Conservation (phyloP, 1,139 yeast species). For the Diutina neorugosa region DNA sequence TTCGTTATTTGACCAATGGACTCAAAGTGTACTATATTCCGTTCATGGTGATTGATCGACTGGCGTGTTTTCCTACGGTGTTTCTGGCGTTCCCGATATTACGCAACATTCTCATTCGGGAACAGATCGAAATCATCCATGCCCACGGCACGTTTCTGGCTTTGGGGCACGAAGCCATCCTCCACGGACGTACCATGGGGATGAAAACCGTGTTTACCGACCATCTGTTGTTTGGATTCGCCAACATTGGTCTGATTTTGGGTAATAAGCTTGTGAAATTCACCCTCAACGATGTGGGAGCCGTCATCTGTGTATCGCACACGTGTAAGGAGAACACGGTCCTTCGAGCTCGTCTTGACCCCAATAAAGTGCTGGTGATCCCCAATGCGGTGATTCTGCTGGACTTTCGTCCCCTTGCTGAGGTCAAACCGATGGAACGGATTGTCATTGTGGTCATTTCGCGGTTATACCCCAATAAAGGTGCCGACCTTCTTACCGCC, state of each 20-base stretch:
- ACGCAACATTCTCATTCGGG: constrained; percentile 77
- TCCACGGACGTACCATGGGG: constrained; percentile 92
- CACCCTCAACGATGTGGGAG: constrained; percentile 77
- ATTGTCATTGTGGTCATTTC: constrained; percentile 88
- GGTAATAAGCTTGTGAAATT: constrained; percentile 83
- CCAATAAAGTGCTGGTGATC: constrained; percentile 70
- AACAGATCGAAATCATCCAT: constrained; percentile 78
- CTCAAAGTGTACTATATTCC: constrained; percentile 90
- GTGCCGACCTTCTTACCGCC: constrained; percentile 80
- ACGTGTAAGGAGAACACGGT: constrained; percentile 96
- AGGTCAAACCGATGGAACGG: constrained; percentile 1
- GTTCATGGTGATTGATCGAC: constrained; percentile 63
- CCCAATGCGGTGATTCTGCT: constrained; percentile 90
- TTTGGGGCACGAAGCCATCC: constrained; percentile 77
- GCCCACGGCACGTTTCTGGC: constrained; percentile 90
- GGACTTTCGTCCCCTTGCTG: constrained; percentile 52
- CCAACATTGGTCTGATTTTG: constrained; percentile 70
- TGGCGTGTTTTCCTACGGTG: constrained; percentile 80
- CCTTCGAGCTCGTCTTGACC: constrained; percentile 72
- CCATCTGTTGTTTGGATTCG: constrained; percentile 91
- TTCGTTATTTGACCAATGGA: constrained; percentile 78
- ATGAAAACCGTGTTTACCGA: constrained; percentile 86
- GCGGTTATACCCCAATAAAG: constrained; percentile 89
- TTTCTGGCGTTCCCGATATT: constrained; percentile 80
- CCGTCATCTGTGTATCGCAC: constrained; percentile 90